A percentile compares a stretch with the other conserved stretches of the same genome.
Conservation (phyloP, 177 flowering plant species). For the Tripterygium wilfordii region DNA sequence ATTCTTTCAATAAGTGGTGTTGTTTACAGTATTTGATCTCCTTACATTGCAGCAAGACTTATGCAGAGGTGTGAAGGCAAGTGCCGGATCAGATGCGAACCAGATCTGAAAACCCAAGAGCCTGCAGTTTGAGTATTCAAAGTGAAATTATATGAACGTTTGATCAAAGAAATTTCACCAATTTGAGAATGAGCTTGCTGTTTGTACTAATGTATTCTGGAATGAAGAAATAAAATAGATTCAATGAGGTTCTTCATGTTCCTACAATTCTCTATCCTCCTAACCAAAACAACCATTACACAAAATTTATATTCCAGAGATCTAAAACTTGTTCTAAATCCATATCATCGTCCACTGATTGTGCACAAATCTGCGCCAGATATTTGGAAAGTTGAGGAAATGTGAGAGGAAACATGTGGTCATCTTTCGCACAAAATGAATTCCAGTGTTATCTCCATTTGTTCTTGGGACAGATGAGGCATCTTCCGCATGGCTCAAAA, state of each 20-base stretch:
- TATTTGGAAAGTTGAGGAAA: constrained; percentile 37
- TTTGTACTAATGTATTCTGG: too few species aligned
- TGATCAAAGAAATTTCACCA: too few species aligned
- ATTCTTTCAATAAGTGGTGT: background rate
- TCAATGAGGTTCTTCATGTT: constrained; percentile 20
- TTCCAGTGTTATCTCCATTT: constrained; percentile 59
- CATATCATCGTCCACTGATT: constrained; percentile 10
- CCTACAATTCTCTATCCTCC: too few species aligned
- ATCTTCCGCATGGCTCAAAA: constrained; percentile 26
- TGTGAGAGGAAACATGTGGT: constrained; percentile 33
- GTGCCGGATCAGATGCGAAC: constrained; percentile 25
- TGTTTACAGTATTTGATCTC: background rate
- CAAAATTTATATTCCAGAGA: too few species aligned
- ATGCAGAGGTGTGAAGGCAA: constrained; percentile 19
- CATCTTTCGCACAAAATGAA: constrained; percentile 27
- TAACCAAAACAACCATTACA: too few species aligned
- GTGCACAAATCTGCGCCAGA: constrained; percentile 27
- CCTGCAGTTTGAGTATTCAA: too few species aligned
- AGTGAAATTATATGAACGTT: too few species aligned
- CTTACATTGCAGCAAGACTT: constrained; percentile 15
- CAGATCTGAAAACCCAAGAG: too few species aligned
- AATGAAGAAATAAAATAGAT: too few species aligned
- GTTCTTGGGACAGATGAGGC: constrained; percentile 26
- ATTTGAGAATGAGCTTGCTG: too few species aligned
- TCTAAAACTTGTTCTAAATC: too few species aligned